A percentile compares a stretch with the other conserved stretches of the same genome.
These are phyloP conservation scores for Fusarium chaquense DNA, from an alignment of 2,329 filamentous ascomycete species.

Conservation along the genomic window DNA sequence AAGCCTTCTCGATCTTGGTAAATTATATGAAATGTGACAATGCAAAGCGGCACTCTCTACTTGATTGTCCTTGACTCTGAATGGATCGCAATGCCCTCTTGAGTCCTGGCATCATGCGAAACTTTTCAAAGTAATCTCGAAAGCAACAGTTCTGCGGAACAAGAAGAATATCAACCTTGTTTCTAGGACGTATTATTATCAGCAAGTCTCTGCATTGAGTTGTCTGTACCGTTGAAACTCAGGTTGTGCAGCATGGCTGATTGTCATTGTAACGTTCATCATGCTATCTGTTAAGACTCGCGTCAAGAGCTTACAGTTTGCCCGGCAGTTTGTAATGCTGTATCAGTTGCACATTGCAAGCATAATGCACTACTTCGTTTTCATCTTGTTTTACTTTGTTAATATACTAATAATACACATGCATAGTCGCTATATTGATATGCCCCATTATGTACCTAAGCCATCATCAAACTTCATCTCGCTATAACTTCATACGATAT, in stretches of 20 bases:
- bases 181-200: neutral
- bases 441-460: slow-evolving; percentile 21
- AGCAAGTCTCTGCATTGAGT: neutral
- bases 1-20: neutral
- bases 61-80: neutral
- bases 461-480: slow-evolving; percentile 17
- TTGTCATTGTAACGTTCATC: neutral
- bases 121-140: neutral
- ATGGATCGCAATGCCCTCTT: neutral
- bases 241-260: neutral
- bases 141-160: neutral
- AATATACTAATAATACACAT: slow-evolving; percentile 17
- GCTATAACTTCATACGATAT: slow-evolving; percentile 4
- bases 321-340: no score
- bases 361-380: slow-evolving; percentile 1
- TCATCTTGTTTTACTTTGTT: slow-evolving; percentile 23
- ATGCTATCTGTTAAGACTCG: no score
- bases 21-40: neutral
- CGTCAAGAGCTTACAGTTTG: neutral
- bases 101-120: neutral
- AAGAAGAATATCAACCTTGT: neutral
- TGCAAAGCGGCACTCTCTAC: neutral
- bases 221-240: neutral
- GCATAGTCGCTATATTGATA: slow-evolving; percentile 19
- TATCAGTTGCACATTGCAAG: neutral